phyloP scores from a whole-genome alignment of 1,139 yeast species.

The Chernovozyma aurita region DNA sequence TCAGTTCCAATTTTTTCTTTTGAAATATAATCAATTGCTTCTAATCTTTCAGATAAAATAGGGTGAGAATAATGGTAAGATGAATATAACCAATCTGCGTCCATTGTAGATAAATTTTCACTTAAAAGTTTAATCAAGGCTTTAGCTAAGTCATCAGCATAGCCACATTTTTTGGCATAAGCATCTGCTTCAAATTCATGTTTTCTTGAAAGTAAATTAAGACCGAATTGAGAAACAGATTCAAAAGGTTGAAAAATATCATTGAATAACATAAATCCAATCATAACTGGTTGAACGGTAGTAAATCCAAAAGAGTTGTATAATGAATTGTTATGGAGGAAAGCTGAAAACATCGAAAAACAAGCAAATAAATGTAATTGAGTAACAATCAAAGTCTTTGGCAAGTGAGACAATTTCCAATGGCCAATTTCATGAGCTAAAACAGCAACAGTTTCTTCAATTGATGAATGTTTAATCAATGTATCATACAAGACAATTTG shows the following conservation, averaged over 20 bases:
- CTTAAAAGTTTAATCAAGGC: constrained; percentile 74
- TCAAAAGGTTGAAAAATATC: constrained; percentile 78
- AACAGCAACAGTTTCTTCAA: constrained; percentile 85
- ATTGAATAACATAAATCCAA: constrained; percentile 74
- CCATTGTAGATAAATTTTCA: constrained; percentile 77
- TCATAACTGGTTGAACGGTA: constrained; percentile 58
- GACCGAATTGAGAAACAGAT: constrained; percentile 58
- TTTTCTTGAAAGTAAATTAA: constrained; percentile 71
- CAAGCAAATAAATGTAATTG: constrained; percentile 62
- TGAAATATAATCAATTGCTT: constrained; percentile 56
- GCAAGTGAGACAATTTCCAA: constrained; percentile 86
- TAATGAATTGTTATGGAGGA: constrained; percentile 73
- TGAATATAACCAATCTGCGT: constrained; percentile 85
- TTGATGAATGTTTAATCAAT: constrained; percentile 71
- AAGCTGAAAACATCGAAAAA: constrained; percentile 72
- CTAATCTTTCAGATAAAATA: constrained; percentile 78
- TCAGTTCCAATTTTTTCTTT: constrained; percentile 33
- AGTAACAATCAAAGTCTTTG: constrained; percentile 60
- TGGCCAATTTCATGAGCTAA: constrained; percentile 97
- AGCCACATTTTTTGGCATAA: constrained; percentile 73
- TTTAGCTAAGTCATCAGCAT: constrained; percentile 59
- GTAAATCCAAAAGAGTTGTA: constrained; percentile 76
- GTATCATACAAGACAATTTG: constrained; percentile 93
- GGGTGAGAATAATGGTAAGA: constrained; percentile 92
- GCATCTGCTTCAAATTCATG: constrained; percentile 92